Base-by-base conservation (phyloP, 768 basidiomycete genomes). In the Serendipita indica region DNA sequence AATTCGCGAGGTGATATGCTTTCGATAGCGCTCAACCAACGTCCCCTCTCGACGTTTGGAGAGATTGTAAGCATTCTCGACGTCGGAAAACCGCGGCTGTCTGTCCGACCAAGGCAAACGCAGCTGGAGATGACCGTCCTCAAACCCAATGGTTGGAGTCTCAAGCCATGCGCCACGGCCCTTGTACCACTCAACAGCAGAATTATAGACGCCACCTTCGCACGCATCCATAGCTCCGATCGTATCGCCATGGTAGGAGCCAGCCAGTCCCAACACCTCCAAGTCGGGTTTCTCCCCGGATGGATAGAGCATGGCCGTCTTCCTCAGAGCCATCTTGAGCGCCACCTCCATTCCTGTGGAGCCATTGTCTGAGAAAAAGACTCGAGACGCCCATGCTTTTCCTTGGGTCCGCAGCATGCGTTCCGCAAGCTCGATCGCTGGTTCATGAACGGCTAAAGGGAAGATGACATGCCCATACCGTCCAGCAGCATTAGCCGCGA, bases 291-390 rank as follows among this genome's bases (percentile, higher is more conserved):
- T 79, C 62, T 73, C 73, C 27, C 73, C 73, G 7, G 60, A 35
- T 3, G 69, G 65, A 20, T 70, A 64, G 18, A 74, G 72, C 33
- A 70, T 63, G 13, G 78, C 72, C 62, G 76, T 84, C 1, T 84
- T 81, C 25, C 92, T 77, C 39, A 97, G 70, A 0, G 90, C 94
- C 94, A 98, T 97, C 70, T 98, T 98, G 60, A 98, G 72, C 10
- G 90, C 94, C n/a, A 94, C 84, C 68, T 97, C 94, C 83, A 94
- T 93, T 4, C 83, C 94, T 0, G 94, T 97, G 20, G 90, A 89
- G 13, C 94, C 94, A 63, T 98, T 86, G 66, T 98, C 94, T 3
- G 88, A 89, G 70, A 87, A 90, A 72, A 94, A 97, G 2, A 81
- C 94, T 18, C 89, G 80, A 5, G 80, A 77, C 1, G 94, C 94